Percentiles rank a stretch among this genome's conserved stretches.
These are phyloP conservation scores for Carex scoparia DNA, from an alignment of 176 grass and related monocot species.

Conservation along the genomic window DNA sequence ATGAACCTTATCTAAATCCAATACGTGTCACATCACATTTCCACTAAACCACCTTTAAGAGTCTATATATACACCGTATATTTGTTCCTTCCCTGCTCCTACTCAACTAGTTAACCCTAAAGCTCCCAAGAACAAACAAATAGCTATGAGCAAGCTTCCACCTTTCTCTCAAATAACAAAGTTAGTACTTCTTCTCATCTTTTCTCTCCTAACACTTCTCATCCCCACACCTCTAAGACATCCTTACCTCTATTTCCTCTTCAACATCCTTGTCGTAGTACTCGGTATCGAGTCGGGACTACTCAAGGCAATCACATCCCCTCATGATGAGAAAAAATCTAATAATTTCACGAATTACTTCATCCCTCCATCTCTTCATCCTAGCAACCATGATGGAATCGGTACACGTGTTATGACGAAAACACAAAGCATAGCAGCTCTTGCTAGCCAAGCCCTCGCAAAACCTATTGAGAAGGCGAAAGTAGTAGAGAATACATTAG, in stretches of 20 bases:
- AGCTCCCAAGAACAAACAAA: not conserved
- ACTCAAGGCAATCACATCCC: constrained; percentile 30
- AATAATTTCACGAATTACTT: not conserved
- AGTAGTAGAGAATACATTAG: not conserved
- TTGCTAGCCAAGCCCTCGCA: constrained; percentile 1
- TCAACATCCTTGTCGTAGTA: constrained; percentile 54
- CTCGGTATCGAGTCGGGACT: constrained; percentile 55
- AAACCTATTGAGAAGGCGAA: not conserved
- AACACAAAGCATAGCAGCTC: constrained; percentile 5
- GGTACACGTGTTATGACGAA: not conserved
- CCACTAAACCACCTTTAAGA: not conserved
- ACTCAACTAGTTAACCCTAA: not conserved
- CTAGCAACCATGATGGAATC: not conserved
- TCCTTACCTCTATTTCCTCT: constrained; percentile 66
- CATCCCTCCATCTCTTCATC: not conserved
- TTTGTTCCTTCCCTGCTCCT: constrained; percentile 1
- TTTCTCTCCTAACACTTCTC: constrained; percentile 37
- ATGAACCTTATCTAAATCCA: constrained; percentile 34
- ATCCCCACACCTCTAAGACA: constrained; percentile 40
- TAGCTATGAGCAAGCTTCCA: constrained; percentile 30
- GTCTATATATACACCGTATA: constrained; percentile 15
- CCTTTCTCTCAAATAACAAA: constrained; percentile 40
- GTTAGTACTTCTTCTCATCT: constrained; percentile 31
- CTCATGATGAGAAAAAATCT: constrained; percentile 32
- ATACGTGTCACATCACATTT: not conserved